These are phyloP conservation scores for Periconia macrospinosa DNA, from an alignment of 2,329 filamentous ascomycete species.

Conservation along the genomic window DNA sequence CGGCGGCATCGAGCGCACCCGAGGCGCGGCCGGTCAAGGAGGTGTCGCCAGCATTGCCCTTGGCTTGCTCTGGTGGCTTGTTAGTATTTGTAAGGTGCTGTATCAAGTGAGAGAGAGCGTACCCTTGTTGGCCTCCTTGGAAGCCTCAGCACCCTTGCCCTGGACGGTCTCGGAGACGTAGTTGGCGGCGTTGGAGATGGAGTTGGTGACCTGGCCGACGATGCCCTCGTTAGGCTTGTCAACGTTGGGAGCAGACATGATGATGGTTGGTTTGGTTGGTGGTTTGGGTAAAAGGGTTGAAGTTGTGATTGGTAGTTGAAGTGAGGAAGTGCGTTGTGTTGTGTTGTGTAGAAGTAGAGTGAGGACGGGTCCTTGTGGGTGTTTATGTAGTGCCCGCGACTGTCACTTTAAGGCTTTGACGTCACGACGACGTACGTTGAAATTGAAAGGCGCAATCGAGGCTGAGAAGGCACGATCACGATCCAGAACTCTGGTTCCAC, in stretches of 20 bases:
- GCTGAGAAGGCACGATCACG: background rate
- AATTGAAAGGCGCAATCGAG: background rate
- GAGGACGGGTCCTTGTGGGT: background rate
- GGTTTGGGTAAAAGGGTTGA: conserved; percentile 13
- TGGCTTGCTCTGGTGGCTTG: conserved; percentile 35
- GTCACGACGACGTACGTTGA: background rate
- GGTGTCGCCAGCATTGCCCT: conserved; percentile 59
- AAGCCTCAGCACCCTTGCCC: conserved; percentile 57
- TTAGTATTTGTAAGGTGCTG: background rate
- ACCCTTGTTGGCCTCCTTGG: conserved; percentile 70
- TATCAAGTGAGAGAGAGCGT: conserved; percentile 8
- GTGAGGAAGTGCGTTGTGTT: conserved; percentile 4
- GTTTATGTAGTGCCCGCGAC: background rate
- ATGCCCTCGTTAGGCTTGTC: conserved; percentile 49
- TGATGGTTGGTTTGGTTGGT: conserved; percentile 22
- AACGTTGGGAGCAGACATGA: conserved; percentile 49
- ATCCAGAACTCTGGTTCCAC: background rate
- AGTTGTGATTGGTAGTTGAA: background rate
- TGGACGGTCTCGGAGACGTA: conserved; percentile 68
- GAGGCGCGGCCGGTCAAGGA: conserved; percentile 53
- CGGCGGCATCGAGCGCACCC: conserved; percentile 55
- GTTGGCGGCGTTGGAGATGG: conserved; percentile 62
- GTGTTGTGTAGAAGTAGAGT: background rate
- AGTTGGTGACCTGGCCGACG: conserved; percentile 46
- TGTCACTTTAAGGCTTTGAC: background rate